Percentiles rank a stretch among this genome's conserved stretches.
Conservation (phyloP, 2,329 filamentous ascomycete genomes). For the Neonectria hederae region DNA sequence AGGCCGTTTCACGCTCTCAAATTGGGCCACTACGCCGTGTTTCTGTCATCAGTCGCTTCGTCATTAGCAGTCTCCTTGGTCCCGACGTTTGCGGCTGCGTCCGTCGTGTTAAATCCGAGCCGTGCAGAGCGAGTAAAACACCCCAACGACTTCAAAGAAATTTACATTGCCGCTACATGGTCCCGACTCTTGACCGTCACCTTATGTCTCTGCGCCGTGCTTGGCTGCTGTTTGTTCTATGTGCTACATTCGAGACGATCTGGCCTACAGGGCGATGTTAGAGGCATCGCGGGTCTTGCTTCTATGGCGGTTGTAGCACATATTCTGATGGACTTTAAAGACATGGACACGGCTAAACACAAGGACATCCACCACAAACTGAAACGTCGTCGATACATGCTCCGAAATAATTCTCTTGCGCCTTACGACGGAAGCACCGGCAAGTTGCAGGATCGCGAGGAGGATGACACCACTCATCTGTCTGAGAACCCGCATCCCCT, state of each 20-base stretch:
- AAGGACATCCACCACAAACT: constrained; percentile 74
- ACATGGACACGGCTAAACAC: constrained; percentile 73
- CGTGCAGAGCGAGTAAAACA: constrained; percentile 55
- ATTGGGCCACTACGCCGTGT: constrained; percentile 74
- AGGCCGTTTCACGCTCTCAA: constrained; percentile 70
- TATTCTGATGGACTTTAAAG: constrained; percentile 78
- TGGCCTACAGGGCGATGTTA: constrained; percentile 73
- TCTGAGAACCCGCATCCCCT: constrained; percentile 73
- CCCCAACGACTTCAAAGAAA: constrained; percentile 58
- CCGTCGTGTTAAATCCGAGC: constrained; percentile 65
- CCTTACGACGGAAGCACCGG: constrained; percentile 65
- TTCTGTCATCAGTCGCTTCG: constrained; percentile 71
- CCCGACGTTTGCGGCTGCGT: constrained; percentile 73
- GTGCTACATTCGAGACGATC: constrained; percentile 70
- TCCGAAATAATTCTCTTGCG: constrained; percentile 76
- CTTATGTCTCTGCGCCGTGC: constrained; percentile 65
- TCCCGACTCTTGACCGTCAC: constrained; percentile 69
- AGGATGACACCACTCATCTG: constrained; percentile 60
- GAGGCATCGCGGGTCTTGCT: constrained; percentile 77
- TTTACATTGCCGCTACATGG: constrained; percentile 66
- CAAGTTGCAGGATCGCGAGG: constrained; percentile 54
- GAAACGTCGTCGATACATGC: constrained; percentile 72
- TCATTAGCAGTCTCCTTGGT: constrained; percentile 74
- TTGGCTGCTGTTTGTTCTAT: constrained; percentile 67
- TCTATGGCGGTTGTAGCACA: constrained; percentile 80